Conservation (phyloP, 371 early-diverging fungal genomes). For the Encephalitozoon intestinalis region DNA sequence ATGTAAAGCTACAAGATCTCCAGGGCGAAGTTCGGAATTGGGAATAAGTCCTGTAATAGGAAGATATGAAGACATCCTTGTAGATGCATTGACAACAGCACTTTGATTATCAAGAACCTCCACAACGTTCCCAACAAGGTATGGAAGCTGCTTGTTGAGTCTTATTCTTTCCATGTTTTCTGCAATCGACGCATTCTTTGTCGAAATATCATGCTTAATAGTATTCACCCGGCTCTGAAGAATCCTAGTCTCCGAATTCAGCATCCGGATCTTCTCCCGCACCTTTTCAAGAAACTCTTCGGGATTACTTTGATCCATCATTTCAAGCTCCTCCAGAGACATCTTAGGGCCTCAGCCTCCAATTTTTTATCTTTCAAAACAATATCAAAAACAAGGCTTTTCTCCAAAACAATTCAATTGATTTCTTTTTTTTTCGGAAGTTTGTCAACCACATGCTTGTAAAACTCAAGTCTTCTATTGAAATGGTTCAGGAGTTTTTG, state of each 20-base stretch:
- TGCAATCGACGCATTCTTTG: conserved; percentile 76
- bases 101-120: conserved; percentile 66
- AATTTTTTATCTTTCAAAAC: not conserved
- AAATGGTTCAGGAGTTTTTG: conserved; percentile 46
- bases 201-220: conserved; percentile 57
- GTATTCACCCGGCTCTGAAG: conserved; percentile 53
- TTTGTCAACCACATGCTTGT: conserved; percentile 16
- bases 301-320: conserved; percentile 38
- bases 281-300: conserved; percentile 20
- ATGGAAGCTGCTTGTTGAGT: conserved; percentile 93
- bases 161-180: conserved; percentile 97
- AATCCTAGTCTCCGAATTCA: conserved; percentile 57
- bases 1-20: conserved; percentile 97
- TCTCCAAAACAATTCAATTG: not conserved
- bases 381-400: not conserved
- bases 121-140: conserved; percentile 92
- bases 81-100: conserved; percentile 48
- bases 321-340: conserved; percentile 32
- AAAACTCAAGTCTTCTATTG: conserved; percentile 14
- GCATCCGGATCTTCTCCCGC: conserved; percentile 44
- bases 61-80: conserved; percentile 64
- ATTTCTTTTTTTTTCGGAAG: not conserved
- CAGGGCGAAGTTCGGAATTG: conserved; percentile 77
- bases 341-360: not conserved
- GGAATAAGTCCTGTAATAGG: conserved; percentile 95